phyloP scores from a whole-genome alignment of 148 eudicot genomes.

The Mesembryanthemum crystallinum region DNA sequence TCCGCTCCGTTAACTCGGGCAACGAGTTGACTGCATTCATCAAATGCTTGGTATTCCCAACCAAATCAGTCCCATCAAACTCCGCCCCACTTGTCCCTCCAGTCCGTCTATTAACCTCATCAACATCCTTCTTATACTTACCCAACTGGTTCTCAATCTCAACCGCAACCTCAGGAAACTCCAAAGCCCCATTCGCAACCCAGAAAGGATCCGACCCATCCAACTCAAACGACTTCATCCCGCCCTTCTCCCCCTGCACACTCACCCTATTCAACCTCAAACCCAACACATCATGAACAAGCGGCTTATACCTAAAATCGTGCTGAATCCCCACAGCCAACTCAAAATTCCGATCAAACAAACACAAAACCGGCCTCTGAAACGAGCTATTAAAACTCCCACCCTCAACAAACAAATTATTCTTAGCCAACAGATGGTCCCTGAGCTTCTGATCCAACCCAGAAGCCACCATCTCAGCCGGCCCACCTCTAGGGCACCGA shows the following conservation, averaged over 20 bases:
- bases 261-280: slow-evolving; percentile 79
- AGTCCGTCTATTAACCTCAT: slow-evolving; percentile 83
- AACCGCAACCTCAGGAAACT: slow-evolving; percentile 90
- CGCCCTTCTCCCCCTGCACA: slow-evolving; percentile 85
- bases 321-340: slow-evolving; percentile 80
- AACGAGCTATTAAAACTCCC: slow-evolving; percentile 64
- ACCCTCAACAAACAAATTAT: slow-evolving; percentile 84
- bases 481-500: slow-evolving; percentile 88
- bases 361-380: slow-evolving; percentile 82
- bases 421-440: slow-evolving; percentile 84
- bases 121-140: slow-evolving; percentile 88
- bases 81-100: slow-evolving; percentile 84
- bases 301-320: slow-evolving; percentile 91
- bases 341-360: slow-evolving; percentile 90
- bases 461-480: slow-evolving; percentile 92
- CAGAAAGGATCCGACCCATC: slow-evolving; percentile 80
- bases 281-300: slow-evolving; percentile 92
- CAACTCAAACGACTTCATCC: slow-evolving; percentile 71
- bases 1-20: slow-evolving; percentile 92
- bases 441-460: slow-evolving; percentile 81
- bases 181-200: slow-evolving; percentile 75
- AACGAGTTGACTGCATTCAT: slow-evolving; percentile 93
- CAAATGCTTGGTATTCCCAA: slow-evolving; percentile 92
- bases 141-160: slow-evolving; percentile 90
- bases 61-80: slow-evolving; percentile 85